Evolutionary conservation across 2,329 filamentous ascomycete genomes (phyloP).

Genomic region (Arthrobotrys entomopaga): DNA sequence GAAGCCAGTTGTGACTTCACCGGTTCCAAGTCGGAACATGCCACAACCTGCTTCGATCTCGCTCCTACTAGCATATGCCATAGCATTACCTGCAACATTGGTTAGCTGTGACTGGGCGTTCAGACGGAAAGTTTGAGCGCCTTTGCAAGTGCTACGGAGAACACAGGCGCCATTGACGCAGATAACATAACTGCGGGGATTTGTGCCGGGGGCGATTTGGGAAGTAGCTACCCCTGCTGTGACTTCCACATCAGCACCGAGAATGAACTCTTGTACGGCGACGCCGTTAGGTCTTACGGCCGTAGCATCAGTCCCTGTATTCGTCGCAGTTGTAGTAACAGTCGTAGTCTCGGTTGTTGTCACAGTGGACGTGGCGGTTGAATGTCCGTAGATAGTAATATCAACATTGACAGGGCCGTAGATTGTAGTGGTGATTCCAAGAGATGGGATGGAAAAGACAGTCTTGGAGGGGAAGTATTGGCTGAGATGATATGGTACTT

Average conservation of each 20-base stretch:
- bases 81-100: background rate
- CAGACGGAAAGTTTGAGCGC: slow-evolving; percentile 32
- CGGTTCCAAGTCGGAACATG: slow-evolving; percentile 40
- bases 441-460: slow-evolving; percentile 22
- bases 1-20: slow-evolving; percentile 29
- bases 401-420: slow-evolving; percentile 24
- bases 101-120: slow-evolving; percentile 25
- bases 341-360: slow-evolving; percentile 30
- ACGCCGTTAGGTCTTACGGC: background rate
- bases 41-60: slow-evolving; percentile 33
- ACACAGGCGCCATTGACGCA: slow-evolving; percentile 32
- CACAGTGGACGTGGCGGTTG: slow-evolving; percentile 19
- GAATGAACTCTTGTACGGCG: slow-evolving; percentile 13
- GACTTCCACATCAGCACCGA: slow-evolving; percentile 20
- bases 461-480: slow-evolving; percentile 43
- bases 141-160: slow-evolving; percentile 22
- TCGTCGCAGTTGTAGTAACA: background rate
- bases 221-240: background rate
- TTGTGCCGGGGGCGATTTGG: background rate
- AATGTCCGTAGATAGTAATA: slow-evolving; percentile 20
- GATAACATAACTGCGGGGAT: slow-evolving; percentile 20
- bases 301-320: slow-evolving; percentile 7
- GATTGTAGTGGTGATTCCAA: slow-evolving; percentile 42
- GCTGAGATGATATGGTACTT: slow-evolving; percentile 44
- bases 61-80: slow-evolving; percentile 29